Evolutionary conservation across 768 basidiomycete species (phyloP), one percentile per base, ranked within the genome.

Genomic region (Trametes punicea): DNA sequence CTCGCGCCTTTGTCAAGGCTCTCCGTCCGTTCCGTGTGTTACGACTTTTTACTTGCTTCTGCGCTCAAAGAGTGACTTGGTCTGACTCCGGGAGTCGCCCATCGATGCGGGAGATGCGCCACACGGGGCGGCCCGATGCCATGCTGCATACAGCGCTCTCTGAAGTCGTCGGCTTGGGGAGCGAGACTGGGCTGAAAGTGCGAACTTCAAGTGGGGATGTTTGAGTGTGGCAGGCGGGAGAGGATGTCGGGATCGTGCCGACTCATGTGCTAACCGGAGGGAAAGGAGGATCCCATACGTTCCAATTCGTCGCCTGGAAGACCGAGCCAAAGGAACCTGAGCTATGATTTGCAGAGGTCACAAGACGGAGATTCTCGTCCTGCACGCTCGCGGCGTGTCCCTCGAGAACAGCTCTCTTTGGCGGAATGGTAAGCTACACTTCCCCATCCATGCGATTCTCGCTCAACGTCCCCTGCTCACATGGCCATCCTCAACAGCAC

Each of bases 21-120:
- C 34, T 46, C 52, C 52, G 52, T 38, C 34, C 5, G n/a, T 38
- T 46, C 52, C 52, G 52, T 54, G n/a, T n/a, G 44, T 46, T 38
- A 38, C 52, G 44, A 54, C 26, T 18, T 53, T 38, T 31, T 25
- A n/a, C 41, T 20, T 21, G 13, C 27, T 31, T 45, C 23, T 20
- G 36, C 18, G 27, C 11, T 38, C 26, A 27, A 10, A 29, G n/a
- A 9, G 10, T 41, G 33, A 36, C 52, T 54, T 25, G 52, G 46
- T 54, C 52, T 54, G 52, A 54, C 34, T 45, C 42, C 34, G n/a
- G 21, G 23, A 18, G 18, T 21, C 20, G 42, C 18, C 30, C 51
- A 52, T 54, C 52, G 52, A 46, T 54, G 44, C 15, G 34, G 30
- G 16, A 4, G 20, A 21, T 26, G 11, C 15, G 39, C 39, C 18